Percentiles rank a stretch among this genome's conserved stretches.
Conservation (phyloP, 78 protist genomes). For the Monosiga brevicollis region DNA sequence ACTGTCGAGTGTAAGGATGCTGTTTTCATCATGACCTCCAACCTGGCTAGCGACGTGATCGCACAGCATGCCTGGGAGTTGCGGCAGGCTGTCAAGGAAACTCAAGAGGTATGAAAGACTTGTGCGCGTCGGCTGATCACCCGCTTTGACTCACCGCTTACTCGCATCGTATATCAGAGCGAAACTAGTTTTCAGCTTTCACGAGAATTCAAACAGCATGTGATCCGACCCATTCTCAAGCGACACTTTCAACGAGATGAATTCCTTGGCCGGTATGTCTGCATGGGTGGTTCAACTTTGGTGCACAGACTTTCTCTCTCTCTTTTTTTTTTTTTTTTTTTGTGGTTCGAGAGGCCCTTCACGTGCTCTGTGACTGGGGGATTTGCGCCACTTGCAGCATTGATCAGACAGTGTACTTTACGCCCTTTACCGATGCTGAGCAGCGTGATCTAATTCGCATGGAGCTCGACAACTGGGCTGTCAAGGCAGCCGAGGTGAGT, state of each 20-base stretch:
- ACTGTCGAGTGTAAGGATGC: conserved; percentile 23
- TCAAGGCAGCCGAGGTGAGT: too few species aligned
- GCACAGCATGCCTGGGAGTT: conserved; percentile 3
- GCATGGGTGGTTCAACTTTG: too few species aligned
- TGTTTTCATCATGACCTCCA: conserved; percentile 24
- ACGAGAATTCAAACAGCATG: conserved; percentile 1
- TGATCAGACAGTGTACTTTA: conserved; percentile 34
- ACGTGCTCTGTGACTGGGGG: background rate
- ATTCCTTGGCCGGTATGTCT: conserved; percentile 34
- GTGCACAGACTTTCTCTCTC: too few species aligned
- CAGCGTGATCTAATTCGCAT: background rate
- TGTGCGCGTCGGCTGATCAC: too few species aligned
- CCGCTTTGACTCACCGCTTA: background rate
- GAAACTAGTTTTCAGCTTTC: background rate
- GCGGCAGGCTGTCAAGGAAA: background rate
- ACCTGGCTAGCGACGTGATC: conserved; percentile 12
- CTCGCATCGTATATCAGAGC: too few species aligned
- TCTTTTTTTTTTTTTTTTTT: too few species aligned
- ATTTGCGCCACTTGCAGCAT: background rate
- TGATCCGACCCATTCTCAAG: conserved; percentile 24
- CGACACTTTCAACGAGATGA: conserved; percentile 40
- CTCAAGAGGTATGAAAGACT: background rate
- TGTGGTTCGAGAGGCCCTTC: background rate
- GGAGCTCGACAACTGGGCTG: conserved; percentile 18
- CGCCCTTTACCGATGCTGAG: conserved; percentile 22